phyloP scores from a whole-genome alignment of 768 basidiomycete genomes.

The Coprinopsis strossmayeri region DNA sequence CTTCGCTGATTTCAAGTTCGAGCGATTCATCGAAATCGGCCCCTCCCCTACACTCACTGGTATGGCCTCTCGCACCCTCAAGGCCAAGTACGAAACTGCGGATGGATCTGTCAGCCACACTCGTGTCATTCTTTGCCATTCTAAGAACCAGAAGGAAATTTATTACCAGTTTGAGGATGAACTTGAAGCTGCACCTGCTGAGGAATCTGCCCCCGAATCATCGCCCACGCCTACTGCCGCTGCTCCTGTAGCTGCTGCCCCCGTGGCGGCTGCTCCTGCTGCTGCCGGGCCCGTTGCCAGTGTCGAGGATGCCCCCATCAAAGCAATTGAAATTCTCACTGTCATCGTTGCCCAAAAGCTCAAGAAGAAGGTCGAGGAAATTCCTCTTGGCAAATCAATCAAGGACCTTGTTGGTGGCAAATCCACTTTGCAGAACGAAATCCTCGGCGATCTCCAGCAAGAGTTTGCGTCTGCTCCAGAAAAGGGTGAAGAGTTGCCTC shows the following conservation, averaged over 20 bases:
- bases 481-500: conserved; percentile 95
- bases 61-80: conserved; percentile 86
- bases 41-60: conserved; percentile 95
- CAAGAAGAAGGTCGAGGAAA: conserved; percentile 89
- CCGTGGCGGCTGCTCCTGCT: conserved; percentile 36
- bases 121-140: conserved; percentile 83
- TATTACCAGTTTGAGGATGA: conserved; percentile 98
- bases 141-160: conserved; percentile 94
- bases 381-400: conserved; percentile 89
- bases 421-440: conserved; percentile 98
- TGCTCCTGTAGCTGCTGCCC: conserved; percentile 32
- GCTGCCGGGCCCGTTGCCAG: conserved; percentile 59
- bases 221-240: conserved; percentile 32
- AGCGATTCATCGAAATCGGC: conserved; percentile 92
- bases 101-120: conserved; percentile 81
- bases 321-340: conserved; percentile 81
- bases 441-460: conserved; percentile 91
- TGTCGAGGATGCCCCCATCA: conserved; percentile 88
- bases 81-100: conserved; percentile 86
- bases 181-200: conserved; percentile 35
- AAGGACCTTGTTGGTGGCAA: conserved; percentile 99
- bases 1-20: conserved; percentile 81
- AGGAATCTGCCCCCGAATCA: conserved; percentile 27
- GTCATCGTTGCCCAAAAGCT: conserved; percentile 95
- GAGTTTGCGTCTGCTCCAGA: conserved; percentile 95